Evolutionary conservation across 768 basidiomycete species (phyloP).

Genomic region (Podaxis sp.): DNA sequence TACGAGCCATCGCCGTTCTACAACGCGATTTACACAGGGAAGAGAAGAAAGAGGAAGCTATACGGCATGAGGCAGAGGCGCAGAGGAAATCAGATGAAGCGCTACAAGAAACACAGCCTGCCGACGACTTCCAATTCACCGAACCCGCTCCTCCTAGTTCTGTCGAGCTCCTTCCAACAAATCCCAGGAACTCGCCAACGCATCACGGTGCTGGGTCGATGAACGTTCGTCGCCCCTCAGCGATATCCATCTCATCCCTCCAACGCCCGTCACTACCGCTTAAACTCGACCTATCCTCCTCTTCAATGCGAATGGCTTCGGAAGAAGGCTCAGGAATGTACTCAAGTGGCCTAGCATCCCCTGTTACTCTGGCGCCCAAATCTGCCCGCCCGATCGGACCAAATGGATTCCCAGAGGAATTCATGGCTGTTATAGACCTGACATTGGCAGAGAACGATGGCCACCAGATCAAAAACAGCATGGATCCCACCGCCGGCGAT

Average conservation of each 20-base stretch:
- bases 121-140: constrained; percentile 6
- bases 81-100: constrained; percentile 33
- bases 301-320: constrained; percentile 61
- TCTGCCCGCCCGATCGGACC: constrained; percentile 63
- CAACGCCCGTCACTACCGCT: constrained; percentile 69
- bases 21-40: constrained; percentile 69
- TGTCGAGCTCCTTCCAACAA: constrained; percentile 22
- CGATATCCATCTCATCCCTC: constrained; percentile 79
- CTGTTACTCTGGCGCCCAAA: constrained; percentile 80
- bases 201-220: constrained; percentile 39
- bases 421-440: constrained; percentile 72
- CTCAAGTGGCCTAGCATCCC: constrained; percentile 65
- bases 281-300: constrained; percentile 80
- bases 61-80: constrained; percentile 18
- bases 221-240: constrained; percentile 51
- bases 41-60: constrained; percentile 34
- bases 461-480: constrained; percentile 16
- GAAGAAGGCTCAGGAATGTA: constrained; percentile 64
- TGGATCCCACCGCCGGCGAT: constrained; percentile 46
- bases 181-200: constrained; percentile 32
- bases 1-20: constrained; percentile 69
- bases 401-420: constrained; percentile 58
- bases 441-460: constrained; percentile 37
- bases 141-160: constrained; percentile 15
- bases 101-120: constrained; percentile 13